Evolutionary conservation across 163 green algal genomes (phyloP).

Genomic region (Scenedesmus sp.): DNA sequence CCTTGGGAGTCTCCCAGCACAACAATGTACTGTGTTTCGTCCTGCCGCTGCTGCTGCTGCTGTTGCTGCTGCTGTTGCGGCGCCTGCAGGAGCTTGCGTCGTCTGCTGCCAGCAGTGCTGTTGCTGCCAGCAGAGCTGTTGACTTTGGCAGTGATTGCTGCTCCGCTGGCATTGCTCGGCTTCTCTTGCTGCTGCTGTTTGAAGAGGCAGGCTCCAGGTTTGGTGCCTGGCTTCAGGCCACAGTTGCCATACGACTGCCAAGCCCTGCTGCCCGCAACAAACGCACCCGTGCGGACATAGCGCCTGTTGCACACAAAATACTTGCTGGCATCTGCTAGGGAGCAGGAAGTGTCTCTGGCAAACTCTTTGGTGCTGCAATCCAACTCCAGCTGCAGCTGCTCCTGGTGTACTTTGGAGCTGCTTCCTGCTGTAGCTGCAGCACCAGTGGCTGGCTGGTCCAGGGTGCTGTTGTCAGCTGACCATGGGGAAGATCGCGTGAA

Average conservation of each 20-base stretch:
- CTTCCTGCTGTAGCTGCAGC: background rate
- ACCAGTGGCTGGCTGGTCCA: background rate
- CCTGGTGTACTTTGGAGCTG: background rate
- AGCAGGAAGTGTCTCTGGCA: background rate
- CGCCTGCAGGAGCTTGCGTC: background rate
- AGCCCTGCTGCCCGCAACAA: background rate
- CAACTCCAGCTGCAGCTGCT: too few species aligned
- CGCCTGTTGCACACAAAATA: background rate
- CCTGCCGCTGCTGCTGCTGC: background rate
- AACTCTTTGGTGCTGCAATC: too few species aligned
- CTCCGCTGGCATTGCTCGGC: background rate
- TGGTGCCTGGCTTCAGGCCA: too few species aligned
- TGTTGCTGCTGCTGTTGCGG: background rate
- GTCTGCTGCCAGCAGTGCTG: background rate
- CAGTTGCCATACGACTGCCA: background rate
- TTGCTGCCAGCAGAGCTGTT: background rate
- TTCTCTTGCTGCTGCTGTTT: background rate
- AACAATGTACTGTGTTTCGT: background rate
- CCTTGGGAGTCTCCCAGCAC: background rate
- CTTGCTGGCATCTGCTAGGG: background rate
- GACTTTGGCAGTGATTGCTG: background rate
- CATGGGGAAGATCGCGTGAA: background rate
- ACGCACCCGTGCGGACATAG: background rate
- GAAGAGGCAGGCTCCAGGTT: too few species aligned
- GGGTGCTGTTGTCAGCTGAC: background rate